Conservation (phyloP, 306 rosid species). For the Gastrolobium villosum region DNA sequence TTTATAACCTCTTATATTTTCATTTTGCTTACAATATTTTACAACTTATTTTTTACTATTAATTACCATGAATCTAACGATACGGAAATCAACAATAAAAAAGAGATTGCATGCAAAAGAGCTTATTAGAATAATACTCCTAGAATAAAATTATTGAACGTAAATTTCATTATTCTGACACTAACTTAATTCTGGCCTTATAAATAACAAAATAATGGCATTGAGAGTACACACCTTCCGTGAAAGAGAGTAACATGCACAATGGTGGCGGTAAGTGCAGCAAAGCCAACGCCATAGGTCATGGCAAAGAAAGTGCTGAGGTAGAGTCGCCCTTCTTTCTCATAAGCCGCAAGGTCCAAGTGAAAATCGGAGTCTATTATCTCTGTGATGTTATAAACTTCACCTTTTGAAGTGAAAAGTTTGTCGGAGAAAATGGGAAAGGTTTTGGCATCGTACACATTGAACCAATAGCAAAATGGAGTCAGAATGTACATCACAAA, state of each 20-base stretch:
- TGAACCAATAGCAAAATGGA: slow-evolving; percentile 77
- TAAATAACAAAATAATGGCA: not conserved
- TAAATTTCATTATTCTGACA: no score
- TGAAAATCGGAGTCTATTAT: slow-evolving; percentile 81
- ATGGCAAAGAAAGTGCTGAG: slow-evolving; percentile 77
- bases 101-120: no score
- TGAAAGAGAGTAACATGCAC: slow-evolving; percentile 90
- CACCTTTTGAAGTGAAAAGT: slow-evolving; percentile 66
- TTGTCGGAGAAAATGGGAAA: slow-evolving; percentile 77
- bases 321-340: slow-evolving; percentile 66
- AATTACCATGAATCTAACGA: no score
- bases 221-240: slow-evolving; percentile 65
- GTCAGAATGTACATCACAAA: slow-evolving; percentile 77
- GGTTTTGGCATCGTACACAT: slow-evolving; percentile 72
- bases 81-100: no score
- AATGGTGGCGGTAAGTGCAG: slow-evolving; percentile 84
- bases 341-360: slow-evolving; percentile 69
- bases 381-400: slow-evolving; percentile 64
- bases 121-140: no score
- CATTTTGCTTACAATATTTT: no score
- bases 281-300: slow-evolving; percentile 89
- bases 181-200: no score
- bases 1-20: no score
- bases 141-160: no score
- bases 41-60: no score